phyloP scores from a whole-genome alignment of 2,329 filamentous ascomycete genomes.

The Fusarium haematococcum region DNA sequence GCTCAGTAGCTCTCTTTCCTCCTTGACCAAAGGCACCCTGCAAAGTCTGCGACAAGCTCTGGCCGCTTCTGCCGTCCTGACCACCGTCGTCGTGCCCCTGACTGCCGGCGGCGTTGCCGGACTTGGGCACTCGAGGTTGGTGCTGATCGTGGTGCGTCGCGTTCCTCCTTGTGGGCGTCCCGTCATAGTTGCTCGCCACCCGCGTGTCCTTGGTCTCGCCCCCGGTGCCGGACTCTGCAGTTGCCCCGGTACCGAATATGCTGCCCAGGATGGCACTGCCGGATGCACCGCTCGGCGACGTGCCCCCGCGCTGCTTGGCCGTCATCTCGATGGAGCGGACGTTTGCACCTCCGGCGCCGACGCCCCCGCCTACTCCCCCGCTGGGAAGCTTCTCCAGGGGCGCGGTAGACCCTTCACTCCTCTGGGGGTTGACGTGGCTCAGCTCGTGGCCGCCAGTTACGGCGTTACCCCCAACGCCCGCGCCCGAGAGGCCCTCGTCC shows the following conservation, averaged over 20 bases:
- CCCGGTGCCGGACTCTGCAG: constrained; percentile 12
- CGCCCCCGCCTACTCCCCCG: constrained; percentile 49
- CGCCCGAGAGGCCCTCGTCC: constrained; percentile 47
- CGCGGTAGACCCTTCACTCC: constrained; percentile 39
- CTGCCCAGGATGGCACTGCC: constrained; percentile 31
- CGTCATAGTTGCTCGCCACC: constrained; percentile 30
- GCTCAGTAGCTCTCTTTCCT: constrained; percentile 19
- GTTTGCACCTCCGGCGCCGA: constrained; percentile 45
- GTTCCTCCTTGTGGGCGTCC: constrained; percentile 25
- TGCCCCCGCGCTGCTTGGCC: constrained; percentile 20
- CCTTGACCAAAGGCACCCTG: constrained; percentile 23
- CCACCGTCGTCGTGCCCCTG: not conserved
- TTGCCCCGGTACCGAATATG: constrained; percentile 41
- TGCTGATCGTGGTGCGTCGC: constrained; percentile 17
- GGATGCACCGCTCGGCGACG: constrained; percentile 9
- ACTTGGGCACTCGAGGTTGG: constrained; percentile 22
- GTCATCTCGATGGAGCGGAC: constrained; percentile 45
- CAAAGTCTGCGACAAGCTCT: not conserved
- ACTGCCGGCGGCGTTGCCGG: not conserved
- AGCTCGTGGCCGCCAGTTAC: constrained; percentile 48
- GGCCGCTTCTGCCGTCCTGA: not conserved
- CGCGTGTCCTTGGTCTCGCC: constrained; percentile 35
- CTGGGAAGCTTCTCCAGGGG: constrained; percentile 48
- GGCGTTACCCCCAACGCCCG: constrained; percentile 48
- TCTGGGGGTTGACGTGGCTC: constrained; percentile 34